Evolutionary conservation across 306 rosid species (phyloP).

Genomic region (Fragaria nilgerrensis): DNA sequence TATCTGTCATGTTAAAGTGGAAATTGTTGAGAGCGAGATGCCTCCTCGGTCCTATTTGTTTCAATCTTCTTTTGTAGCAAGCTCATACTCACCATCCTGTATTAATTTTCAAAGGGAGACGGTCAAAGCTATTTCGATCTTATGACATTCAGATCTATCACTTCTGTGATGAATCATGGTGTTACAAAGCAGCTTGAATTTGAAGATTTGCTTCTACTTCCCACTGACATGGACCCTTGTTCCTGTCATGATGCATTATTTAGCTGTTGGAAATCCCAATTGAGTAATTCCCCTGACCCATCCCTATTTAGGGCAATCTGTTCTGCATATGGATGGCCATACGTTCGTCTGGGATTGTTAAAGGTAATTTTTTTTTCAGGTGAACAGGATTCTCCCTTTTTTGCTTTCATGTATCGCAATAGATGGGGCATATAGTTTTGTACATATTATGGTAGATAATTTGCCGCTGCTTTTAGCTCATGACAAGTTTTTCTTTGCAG

Average conservation of each 20-base stretch:
- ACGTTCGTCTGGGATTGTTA: slow-evolving; percentile 69
- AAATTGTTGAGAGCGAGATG: slow-evolving; percentile 5
- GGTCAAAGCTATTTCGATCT: slow-evolving; percentile 50
- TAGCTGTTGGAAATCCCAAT: slow-evolving; percentile 67
- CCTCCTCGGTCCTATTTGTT: not conserved
- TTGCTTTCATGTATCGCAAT: slow-evolving; percentile 8
- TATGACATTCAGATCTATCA: slow-evolving; percentile 74
- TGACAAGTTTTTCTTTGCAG: not conserved
- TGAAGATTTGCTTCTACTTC: slow-evolving; percentile 73
- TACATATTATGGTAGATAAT: not conserved
- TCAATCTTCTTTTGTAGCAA: slow-evolving; percentile 18
- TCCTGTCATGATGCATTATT: slow-evolving; percentile 59
- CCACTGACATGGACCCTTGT: slow-evolving; percentile 64
- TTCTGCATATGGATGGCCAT: slow-evolving; percentile 93
- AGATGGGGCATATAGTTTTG: not conserved
- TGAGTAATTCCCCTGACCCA: slow-evolving; percentile 45
- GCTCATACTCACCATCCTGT: slow-evolving; percentile 25
- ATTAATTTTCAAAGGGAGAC: slow-evolving; percentile 46
- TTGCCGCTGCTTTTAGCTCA: not conserved
- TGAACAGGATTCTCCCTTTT: slow-evolving; percentile 13
- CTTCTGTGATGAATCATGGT: slow-evolving; percentile 69
- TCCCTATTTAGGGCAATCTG: slow-evolving; percentile 77
- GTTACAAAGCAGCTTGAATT: slow-evolving; percentile 69
- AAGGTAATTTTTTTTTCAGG: slow-evolving; percentile 48
- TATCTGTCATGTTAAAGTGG: not conserved